phyloP scores from a whole-genome alignment of 2,329 filamentous ascomycete species.

The Niveomyces coronatus region DNA sequence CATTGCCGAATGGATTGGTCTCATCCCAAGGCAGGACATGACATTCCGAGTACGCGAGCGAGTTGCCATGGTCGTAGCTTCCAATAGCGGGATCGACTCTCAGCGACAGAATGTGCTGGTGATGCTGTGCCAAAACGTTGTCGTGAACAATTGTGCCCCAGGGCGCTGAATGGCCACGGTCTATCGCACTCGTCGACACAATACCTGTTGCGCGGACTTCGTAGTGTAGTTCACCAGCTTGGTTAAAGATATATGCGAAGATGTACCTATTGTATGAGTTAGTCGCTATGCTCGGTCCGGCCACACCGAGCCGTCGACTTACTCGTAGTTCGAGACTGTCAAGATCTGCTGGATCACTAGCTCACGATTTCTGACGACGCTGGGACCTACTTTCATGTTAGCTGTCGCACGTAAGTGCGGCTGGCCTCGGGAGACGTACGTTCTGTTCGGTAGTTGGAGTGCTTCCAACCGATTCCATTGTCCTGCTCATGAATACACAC shows the following conservation, averaged over 20 bases:
- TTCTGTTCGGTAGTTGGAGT: constrained; percentile 47
- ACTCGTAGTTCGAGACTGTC: constrained; percentile 53
- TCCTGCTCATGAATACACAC: constrained; percentile 26
- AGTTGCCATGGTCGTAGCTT: constrained; percentile 39
- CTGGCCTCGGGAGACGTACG: too few relatives aligned
- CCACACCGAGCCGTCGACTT: too few relatives aligned
- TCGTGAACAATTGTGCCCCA: constrained; percentile 52
- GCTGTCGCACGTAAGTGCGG: too few relatives aligned
- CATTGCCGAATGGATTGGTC: too few relatives aligned
- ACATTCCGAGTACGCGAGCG: constrained; percentile 31
- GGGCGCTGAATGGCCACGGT: constrained; percentile 37
- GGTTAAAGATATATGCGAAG: constrained; percentile 36
- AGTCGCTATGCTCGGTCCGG: too few relatives aligned
- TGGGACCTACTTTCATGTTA: too few relatives aligned
- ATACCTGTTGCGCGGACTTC: constrained; percentile 33
- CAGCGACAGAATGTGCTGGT: constrained; percentile 56
- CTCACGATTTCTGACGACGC: constrained; percentile 42
- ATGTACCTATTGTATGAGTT: too few relatives aligned
- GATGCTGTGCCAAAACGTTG: constrained; percentile 53
- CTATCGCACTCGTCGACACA: constrained; percentile 32
- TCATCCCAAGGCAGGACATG: constrained; percentile 30
- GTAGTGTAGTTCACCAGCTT: constrained; percentile 32
- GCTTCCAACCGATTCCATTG: constrained; percentile 50
- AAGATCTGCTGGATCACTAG: constrained; percentile 52
- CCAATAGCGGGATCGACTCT: constrained; percentile 55